A percentile compares a stretch with the other conserved stretches of the same genome.
phyloP scores from a whole-genome alignment of 2,329 filamentous ascomycete genomes.

The Endoconidiophora polonica region DNA sequence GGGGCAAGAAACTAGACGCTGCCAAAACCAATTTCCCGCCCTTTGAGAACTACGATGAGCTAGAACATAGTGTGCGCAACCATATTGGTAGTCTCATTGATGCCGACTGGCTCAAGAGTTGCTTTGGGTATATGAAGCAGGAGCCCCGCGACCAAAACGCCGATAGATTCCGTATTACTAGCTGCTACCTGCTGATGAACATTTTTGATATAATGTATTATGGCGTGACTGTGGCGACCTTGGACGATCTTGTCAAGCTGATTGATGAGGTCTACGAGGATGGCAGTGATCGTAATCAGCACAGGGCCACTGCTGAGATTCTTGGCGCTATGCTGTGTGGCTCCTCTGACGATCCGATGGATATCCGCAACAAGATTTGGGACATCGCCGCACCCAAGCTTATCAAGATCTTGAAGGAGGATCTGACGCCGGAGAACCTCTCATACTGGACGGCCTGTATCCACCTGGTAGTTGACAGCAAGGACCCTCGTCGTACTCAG shows the following conservation, averaged over 20 bases:
- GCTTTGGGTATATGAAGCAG: conserved; percentile 89
- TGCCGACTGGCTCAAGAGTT: conserved; percentile 69
- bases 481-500: conserved; percentile 75
- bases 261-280: conserved; percentile 68
- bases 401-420: conserved; percentile 72
- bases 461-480: conserved; percentile 72
- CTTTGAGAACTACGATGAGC: conserved; percentile 60
- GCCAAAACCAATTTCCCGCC: conserved; percentile 53
- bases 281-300: conserved; percentile 92
- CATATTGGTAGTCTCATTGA: conserved; percentile 71
- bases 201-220: conserved; percentile 80
- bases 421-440: conserved; percentile 83
- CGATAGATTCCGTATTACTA: conserved; percentile 81
- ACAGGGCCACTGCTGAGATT: conserved; percentile 88
- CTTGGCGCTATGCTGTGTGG: conserved; percentile 70
- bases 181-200: conserved; percentile 73
- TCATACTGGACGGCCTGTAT: conserved; percentile 91
- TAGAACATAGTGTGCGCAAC: conserved; percentile 55
- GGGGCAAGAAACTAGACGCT: conserved; percentile 74
- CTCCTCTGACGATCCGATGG: conserved; percentile 58
- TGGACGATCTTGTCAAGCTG: conserved; percentile 77
- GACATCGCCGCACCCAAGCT: conserved; percentile 80
- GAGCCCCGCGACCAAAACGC: conserved; percentile 69
- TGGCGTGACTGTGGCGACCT: conserved; percentile 57
- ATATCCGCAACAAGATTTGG: conserved; percentile 66